Conservation (phyloP, 805 yeast genomes). For the Kregervanrija pseudodelftensis region DNA sequence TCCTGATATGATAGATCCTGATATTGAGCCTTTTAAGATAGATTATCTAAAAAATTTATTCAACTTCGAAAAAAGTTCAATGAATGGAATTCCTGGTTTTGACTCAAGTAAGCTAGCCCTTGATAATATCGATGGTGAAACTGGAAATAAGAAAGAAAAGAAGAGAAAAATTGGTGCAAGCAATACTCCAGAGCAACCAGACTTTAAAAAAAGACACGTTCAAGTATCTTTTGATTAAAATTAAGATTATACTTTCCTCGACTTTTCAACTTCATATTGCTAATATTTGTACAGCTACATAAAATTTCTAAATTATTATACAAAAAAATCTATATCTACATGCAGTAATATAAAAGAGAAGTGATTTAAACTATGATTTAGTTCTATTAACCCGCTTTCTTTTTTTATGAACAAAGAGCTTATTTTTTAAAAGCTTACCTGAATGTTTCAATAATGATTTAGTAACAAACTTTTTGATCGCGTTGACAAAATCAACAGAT, state of each 20-base stretch:
- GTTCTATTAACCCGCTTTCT: constrained; percentile 8
- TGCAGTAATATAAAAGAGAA: too few species aligned
- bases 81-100: constrained; percentile 72
- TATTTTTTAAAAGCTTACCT: constrained; percentile 75
- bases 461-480: constrained; percentile 56
- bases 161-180: constrained; percentile 21
- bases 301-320: not conserved
- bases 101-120: constrained; percentile 62
- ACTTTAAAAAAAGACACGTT: constrained; percentile 26
- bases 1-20: constrained; percentile 29
- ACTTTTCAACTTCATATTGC: too few species aligned
- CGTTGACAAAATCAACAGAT: constrained; percentile 54
- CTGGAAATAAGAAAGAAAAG: constrained; percentile 17
- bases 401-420: constrained; percentile 31
- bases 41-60: constrained; percentile 43
- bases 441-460: constrained; percentile 55
- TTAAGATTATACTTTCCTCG: not conserved
- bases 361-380: not conserved
- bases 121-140: constrained; percentile 29
- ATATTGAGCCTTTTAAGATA: constrained; percentile 43
- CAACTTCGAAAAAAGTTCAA: constrained; percentile 56
- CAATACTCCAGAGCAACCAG: constrained; percentile 16
- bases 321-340: not conserved
- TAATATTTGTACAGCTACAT: not conserved
- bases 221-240: constrained; percentile 24